Base-by-base conservation (phyloP, 2,329 filamentous ascomycete genomes). In the Botrytis medusae region DNA sequence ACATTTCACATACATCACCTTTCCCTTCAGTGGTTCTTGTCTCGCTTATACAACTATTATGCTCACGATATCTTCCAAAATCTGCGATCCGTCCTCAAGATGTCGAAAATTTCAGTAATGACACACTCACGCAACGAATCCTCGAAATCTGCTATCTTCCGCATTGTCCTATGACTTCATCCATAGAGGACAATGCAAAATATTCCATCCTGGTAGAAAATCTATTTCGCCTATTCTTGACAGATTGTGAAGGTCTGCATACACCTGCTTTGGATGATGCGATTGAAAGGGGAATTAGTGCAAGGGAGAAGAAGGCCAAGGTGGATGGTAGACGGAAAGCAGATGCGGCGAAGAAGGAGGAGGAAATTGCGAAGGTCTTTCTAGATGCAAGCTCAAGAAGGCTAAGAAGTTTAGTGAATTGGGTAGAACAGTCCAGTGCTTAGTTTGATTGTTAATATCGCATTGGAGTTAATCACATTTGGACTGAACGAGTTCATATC, bases 161-260 rank as follows among this genome's bases (percentile, higher is more conserved):
- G 0, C 88, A 82, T 72, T 80, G 86, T 1, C 87, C 89, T 1
- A 86, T 83, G 42, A 85, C 83, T 0, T 79, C 80, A 6, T 84
- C 81, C 16, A 77, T 83, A 1, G 81, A 82, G 2, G 88, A 90
- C 62, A 90, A 91, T 77, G 85, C 87, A 8, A 88, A 87, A 75
- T 83, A 90, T 20, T 86, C 86, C 5, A 81, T 91, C 42, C 76
- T 89, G 51, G 80, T 89, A 0, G 89, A 91, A 79, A 82, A 83
- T 3, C 77, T 90, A 54, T 76, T 89, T 25, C 81, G 86, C 3
- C 77, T 87, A 16, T 81, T 90, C 42, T 68, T 79, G 60, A 84
- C 79, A 74, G 74, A 34, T 70, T 82, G 75, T 57, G 83, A 78
- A 6, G 78, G 78, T 44, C 67, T 60, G 44, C 63, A 78, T 61